Evolutionary conservation across 139 green algal species (phyloP), one percentile per base, ranked within the genome.

Genomic region (Limnomonas spitsbergensis): DNA sequence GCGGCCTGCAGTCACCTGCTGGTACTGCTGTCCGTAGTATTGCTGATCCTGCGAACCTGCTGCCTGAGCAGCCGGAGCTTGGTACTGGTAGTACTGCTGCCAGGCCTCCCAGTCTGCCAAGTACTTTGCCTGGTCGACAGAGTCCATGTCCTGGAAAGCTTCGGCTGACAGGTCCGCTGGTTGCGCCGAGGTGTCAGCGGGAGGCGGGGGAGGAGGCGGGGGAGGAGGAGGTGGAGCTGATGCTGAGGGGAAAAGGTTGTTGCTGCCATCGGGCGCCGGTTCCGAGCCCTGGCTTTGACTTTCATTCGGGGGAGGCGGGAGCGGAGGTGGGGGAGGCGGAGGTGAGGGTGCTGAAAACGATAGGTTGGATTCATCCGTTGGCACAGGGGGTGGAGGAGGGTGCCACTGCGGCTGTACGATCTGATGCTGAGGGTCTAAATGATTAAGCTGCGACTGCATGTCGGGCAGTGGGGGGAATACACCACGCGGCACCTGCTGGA

Each of bases 21-120:
- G 27, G 9, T 37, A 7, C 61, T 72, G 61, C 61, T 72, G 61
- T 24, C 27, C 29, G 24, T 72, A 72, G 61, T 37, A 34, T 72
- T 72, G 61, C 61, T 72, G 61, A 39, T 37, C 61, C 61, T 72
- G 61, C 26, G 61, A 34, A 39, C 27, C 61, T 37, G 9, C 9
- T 34, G 9, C 61, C 26, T 34, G 9, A 20, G 61, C 61, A 20
- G 40, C 4, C 34, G 40, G 36, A 20, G 31, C 7, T 75, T 75
- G 69, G 7, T 75, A 47, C 29, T 40, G 31, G 34, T 53, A 75
- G 36, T 75, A 75, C 29, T 72, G 61, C 69, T 75, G 69, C 69
- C 69, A 75, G 4, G 31, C 32, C 37, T 75, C 69, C 69, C 69
- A 75, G 24, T 75, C 31, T 34, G 69, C 69, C 7, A 75, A 7